Evolutionary conservation across 2,329 filamentous ascomycete species (phyloP).

Genomic region (Dothistroma pini): DNA sequence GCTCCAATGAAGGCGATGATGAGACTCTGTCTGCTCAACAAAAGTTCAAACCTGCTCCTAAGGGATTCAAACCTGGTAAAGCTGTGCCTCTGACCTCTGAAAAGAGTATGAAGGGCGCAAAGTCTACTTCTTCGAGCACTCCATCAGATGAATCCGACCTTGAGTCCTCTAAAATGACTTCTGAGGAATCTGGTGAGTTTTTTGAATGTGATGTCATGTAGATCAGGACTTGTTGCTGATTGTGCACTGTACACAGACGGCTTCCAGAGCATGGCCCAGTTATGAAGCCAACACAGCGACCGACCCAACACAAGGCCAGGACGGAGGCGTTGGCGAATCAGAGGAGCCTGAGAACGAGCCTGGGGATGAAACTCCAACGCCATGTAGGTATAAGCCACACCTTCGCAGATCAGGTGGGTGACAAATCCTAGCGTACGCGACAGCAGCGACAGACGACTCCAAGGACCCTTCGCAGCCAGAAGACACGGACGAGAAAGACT

Average conservation of each 20-base stretch:
- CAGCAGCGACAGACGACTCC: too few relatives aligned
- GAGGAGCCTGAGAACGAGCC: not conserved
- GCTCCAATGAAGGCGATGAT: not conserved
- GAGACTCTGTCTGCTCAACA: not conserved
- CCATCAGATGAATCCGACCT: too few relatives aligned
- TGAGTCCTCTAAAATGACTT: too few relatives aligned
- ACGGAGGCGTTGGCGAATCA: not conserved
- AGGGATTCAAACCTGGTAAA: not conserved
- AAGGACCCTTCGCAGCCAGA: too few relatives aligned
- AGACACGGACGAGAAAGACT: too few relatives aligned
- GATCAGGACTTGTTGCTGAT: not conserved
- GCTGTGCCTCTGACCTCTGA: not conserved
- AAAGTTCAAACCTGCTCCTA: not conserved
- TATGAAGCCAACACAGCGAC: not conserved
- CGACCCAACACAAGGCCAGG: not conserved
- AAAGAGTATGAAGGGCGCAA: too few relatives aligned
- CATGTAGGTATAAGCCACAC: too few relatives aligned
- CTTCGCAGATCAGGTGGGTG: too few relatives aligned
- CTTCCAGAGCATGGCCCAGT: not conserved
- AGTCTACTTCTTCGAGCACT: too few relatives aligned
- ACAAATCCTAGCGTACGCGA: too few relatives aligned
- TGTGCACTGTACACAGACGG: not conserved
- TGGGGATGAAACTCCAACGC: too few relatives aligned
- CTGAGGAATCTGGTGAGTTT: not conserved
- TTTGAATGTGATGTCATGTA: not conserved